phyloP scores from a whole-genome alignment of 1,284 basidiomycete genomes.

The Ganoderma meredithae region DNA sequence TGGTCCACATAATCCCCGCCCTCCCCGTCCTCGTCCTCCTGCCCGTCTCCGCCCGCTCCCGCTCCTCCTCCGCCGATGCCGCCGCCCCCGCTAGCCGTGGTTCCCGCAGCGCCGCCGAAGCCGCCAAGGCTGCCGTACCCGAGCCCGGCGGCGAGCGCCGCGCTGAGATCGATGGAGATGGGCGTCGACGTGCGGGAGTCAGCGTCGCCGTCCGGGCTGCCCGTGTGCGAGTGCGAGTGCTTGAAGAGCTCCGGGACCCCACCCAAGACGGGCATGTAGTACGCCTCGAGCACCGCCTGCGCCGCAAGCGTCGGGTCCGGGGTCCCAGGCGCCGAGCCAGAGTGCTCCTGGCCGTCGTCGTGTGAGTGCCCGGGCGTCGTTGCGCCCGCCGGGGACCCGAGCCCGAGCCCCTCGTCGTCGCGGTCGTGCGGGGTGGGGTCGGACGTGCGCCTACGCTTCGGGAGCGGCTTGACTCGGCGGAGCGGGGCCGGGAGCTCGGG shows the following conservation, averaged over 20 bases:
- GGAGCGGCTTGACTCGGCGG: constrained; percentile 75
- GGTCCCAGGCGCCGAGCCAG: background rate
- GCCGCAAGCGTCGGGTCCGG: constrained; percentile 43
- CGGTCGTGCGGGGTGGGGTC: constrained; percentile 37
- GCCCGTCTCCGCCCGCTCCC: constrained; percentile 24
- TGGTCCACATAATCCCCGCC: constrained; percentile 69
- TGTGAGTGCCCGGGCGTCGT: constrained; percentile 4
- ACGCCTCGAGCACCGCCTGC: constrained; percentile 64
- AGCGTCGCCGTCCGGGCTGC: constrained; percentile 17
- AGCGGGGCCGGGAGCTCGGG: constrained; percentile 62
- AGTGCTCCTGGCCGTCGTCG: constrained; percentile 2
- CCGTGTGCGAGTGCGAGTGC: constrained; percentile 14
- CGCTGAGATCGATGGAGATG: constrained; percentile 38
- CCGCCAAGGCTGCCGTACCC: background rate
- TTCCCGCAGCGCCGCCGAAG: background rate
- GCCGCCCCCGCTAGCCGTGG: background rate
- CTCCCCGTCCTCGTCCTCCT: constrained; percentile 54
- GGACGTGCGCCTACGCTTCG: constrained; percentile 70
- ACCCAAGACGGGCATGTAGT: constrained; percentile 64
- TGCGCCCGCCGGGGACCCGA: constrained; percentile 15
- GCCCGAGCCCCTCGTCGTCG: constrained; percentile 27
- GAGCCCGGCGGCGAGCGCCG: constrained; percentile 22
- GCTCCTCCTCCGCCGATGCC: constrained; percentile 9
- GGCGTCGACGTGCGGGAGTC: constrained; percentile 26
- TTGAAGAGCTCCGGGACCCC: constrained; percentile 54